These are phyloP conservation scores for Rosa hybrid DNA, from an alignment of 331 rosid genomes.

Conservation along the genomic window DNA sequence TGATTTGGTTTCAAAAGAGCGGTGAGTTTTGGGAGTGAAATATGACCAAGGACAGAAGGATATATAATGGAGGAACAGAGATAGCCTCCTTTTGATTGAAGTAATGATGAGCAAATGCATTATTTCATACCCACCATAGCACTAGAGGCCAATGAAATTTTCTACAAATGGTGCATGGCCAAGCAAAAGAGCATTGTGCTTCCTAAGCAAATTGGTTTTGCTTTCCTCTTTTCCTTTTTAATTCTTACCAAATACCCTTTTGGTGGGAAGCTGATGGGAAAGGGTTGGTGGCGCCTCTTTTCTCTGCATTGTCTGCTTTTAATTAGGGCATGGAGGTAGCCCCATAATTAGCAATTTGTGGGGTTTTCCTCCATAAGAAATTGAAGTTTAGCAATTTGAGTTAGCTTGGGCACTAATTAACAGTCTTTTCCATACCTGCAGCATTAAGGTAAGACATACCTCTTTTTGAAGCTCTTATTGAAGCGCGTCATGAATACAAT, in stretches of 20 bases:
- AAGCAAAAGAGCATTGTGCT: slow-evolving; percentile 32
- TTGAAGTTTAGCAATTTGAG: not conserved
- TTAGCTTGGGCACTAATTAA: not conserved
- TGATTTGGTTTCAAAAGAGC: slow-evolving; percentile 56
- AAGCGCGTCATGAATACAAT: not conserved
- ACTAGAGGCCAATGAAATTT: slow-evolving; percentile 40
- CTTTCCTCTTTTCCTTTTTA: slow-evolving; percentile 31
- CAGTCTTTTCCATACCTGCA: not conserved
- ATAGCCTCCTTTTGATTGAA: slow-evolving; percentile 54
- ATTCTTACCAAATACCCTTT: slow-evolving; percentile 19
- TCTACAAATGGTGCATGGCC: slow-evolving; percentile 37
- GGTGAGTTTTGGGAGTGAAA: slow-evolving; percentile 37
- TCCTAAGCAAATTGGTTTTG: slow-evolving; percentile 18
- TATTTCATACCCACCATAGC: slow-evolving; percentile 27
- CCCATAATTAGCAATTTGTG: slow-evolving; percentile 8
- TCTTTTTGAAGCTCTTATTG: not conserved
- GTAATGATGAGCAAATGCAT: slow-evolving; percentile 59
- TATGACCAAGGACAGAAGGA: slow-evolving; percentile 26
- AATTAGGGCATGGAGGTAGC: not conserved
- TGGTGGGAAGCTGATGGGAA: slow-evolving; percentile 36
- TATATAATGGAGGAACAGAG: slow-evolving; percentile 37
- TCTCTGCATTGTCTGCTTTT: not conserved
- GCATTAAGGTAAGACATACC: not conserved
- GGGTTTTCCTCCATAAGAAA: not conserved
- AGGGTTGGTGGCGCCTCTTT: slow-evolving; percentile 18